A percentile compares a stretch with the other conserved stretches of the same genome.
Evolutionary conservation across 2,329 filamentous ascomycete species (phyloP).

Genomic region (Emergomyces pasteurianus): DNA sequence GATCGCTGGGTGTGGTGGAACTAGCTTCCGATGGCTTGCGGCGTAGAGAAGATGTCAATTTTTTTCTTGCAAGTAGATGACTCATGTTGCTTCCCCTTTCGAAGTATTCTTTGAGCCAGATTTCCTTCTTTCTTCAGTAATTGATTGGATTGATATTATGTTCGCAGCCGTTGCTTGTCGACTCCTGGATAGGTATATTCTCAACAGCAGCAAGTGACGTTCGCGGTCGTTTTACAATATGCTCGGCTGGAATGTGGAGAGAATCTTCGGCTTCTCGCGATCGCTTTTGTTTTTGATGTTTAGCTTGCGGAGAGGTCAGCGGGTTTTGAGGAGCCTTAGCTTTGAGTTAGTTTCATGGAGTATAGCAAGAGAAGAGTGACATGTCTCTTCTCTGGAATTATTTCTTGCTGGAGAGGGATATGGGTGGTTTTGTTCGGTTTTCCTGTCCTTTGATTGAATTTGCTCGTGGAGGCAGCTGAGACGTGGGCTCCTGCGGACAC

Average conservation of each 20-base stretch:
- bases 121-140: not conserved
- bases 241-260: not conserved
- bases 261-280: not conserved
- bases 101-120: not conserved
- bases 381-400: not conserved
- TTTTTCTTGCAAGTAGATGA: not conserved
- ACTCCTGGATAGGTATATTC: not conserved
- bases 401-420: not conserved
- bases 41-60: not conserved
- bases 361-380: not conserved
- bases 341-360: not conserved
- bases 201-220: not conserved
- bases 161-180: not conserved
- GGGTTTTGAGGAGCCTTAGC: too few relatives aligned
- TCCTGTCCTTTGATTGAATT: not conserved
- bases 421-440: not conserved
- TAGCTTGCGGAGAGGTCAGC: not conserved
- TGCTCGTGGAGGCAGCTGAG: not conserved
- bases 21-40: not conserved
- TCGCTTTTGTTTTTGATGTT: not conserved
- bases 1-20: slow-evolving; percentile 21
- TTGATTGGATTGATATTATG: not conserved
- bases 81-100: not conserved
- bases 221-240: not conserved
- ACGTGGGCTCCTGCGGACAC: not conserved